Evolutionary conservation across 2,329 filamentous ascomycete species (phyloP).

Genomic region (Aspergillus piperis): DNA sequence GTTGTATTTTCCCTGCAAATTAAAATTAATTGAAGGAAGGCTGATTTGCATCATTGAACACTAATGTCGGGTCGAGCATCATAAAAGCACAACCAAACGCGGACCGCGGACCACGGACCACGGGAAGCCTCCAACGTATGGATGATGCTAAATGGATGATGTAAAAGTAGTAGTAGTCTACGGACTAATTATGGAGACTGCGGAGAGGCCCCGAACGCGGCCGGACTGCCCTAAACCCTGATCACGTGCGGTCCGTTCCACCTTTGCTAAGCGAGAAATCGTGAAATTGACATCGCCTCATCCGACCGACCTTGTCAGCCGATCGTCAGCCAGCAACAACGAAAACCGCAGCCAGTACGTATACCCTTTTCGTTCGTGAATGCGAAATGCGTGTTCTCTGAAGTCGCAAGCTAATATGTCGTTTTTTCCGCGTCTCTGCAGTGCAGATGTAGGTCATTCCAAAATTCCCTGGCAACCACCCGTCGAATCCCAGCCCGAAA

Average conservation of each 20-base stretch:
- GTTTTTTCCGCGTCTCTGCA: conserved; percentile 47
- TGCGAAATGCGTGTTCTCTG: conserved; percentile 18
- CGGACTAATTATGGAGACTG: conserved; percentile 4
- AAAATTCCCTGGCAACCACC: conserved; percentile 25
- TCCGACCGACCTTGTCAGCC: conserved; percentile 39
- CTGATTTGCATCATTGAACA: neutral
- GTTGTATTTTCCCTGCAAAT: too few relatives aligned
- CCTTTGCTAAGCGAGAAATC: conserved; percentile 48
- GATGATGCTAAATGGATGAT: neutral
- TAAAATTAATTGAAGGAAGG: neutral
- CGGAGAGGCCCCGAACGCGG: conserved; percentile 14
- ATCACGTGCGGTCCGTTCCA: conserved; percentile 30
- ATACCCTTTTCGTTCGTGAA: conserved; percentile 14
- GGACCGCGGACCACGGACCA: neutral
- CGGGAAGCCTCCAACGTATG: neutral
- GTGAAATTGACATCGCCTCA: conserved; percentile 42
- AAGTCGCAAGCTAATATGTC: conserved; percentile 49
- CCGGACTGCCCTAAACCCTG: conserved; percentile 39
- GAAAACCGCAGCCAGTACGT: conserved; percentile 52
- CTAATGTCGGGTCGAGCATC: neutral
- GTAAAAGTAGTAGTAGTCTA: neutral
- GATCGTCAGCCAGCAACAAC: conserved; percentile 47
- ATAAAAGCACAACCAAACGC: neutral
- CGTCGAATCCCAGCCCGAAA: conserved; percentile 7
- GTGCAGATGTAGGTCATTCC: conserved; percentile 81